Evolutionary conservation across 2,329 filamentous ascomycete genomes (phyloP).

Genomic region (Dothistroma septosporum): DNA sequence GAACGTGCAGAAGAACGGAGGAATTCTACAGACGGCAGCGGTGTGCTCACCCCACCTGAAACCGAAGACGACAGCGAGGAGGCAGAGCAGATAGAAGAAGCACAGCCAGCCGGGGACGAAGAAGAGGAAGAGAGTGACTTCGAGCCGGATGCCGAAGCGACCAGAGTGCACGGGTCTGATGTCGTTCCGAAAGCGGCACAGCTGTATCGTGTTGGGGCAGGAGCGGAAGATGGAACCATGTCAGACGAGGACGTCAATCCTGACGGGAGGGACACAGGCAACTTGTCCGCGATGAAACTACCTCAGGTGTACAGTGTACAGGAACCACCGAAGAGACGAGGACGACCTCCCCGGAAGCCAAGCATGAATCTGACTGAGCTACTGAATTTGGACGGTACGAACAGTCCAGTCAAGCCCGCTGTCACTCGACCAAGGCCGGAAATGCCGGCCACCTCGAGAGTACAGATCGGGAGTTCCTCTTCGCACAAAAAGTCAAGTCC

Average conservation of each 20-base stretch:
- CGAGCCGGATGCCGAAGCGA: constrained; percentile 29
- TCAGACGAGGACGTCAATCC: background rate
- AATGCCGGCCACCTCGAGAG: background rate
- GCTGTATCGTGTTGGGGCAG: constrained; percentile 9
- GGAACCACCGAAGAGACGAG: constrained; percentile 7
- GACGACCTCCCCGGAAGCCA: constrained; percentile 17
- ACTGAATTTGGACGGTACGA: constrained; percentile 19
- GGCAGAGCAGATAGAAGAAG: background rate
- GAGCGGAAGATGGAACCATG: constrained; percentile 6
- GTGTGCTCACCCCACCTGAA: constrained; percentile 34
- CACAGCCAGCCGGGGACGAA: constrained; percentile 12
- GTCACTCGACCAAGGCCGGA: background rate
- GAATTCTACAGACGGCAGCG: constrained; percentile 25
- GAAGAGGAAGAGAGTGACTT: constrained; percentile 21
- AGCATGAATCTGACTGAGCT: constrained; percentile 29
- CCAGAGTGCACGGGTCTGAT: constrained; percentile 18
- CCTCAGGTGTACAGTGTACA: constrained; percentile 21
- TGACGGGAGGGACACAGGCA: constrained; percentile 27
- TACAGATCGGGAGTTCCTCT: background rate
- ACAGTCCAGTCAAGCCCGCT: constrained; percentile 24
- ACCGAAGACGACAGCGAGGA: constrained; percentile 28
- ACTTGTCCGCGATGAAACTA: constrained; percentile 30
- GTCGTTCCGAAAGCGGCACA: constrained; percentile 15
- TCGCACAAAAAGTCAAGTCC: constrained; percentile 10
- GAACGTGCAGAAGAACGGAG: constrained; percentile 10